Evolutionary conservation across 129 eudicot genomes (phyloP), one percentile per base, ranked within the genome.

Genomic region (Artemisia annua): DNA sequence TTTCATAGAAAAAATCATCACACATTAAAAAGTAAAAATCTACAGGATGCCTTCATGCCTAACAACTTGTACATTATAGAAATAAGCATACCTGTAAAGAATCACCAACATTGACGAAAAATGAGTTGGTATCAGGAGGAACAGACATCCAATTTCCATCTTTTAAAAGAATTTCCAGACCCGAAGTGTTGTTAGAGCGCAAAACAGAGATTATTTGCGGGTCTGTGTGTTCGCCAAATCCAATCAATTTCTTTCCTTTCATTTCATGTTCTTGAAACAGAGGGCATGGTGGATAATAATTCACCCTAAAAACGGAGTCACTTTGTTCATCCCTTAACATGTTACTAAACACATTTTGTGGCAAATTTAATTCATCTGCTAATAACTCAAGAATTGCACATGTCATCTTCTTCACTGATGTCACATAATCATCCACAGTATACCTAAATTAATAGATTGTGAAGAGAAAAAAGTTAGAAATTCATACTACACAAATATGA

Each of bases 151-250:
- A 91, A 44, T 43, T 77, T 18, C 89, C 89, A 63, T 85, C 85
- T 83, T 63, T 75, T 48, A 83, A 43, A 5, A 66, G 78, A 32
- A 91, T 91, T 79, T 91, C 83, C n/a, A 91, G 94, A 63, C 97
- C 97, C n/a, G 87, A 79, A 26, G 88, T 84, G 58, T 83, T 85
- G 79, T 91, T 91, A 0, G 95, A 91, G 68, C 91, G 82, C 15
- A 91, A 69, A 48, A 91, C 89, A 7, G 97, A 91, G 3, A 91
- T 85, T 77, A 87, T 91, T 76, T 91, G 97, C 8, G 97, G 97
- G 86, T 91, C 97, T 0, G 97, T 91, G 65, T 91, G 97, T 50
- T 83, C 97, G 24, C 97, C 95, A 22, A 91, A 91, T 5, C 95
- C 95, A 20, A 87, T 80, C 82, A 82, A 7, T 30, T 85, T 77